A percentile compares a stretch with the other conserved stretches of the same genome.
Conservation (phyloP, 495 filamentous ascomycete genomes). For the Penicillium tannophilum region DNA sequence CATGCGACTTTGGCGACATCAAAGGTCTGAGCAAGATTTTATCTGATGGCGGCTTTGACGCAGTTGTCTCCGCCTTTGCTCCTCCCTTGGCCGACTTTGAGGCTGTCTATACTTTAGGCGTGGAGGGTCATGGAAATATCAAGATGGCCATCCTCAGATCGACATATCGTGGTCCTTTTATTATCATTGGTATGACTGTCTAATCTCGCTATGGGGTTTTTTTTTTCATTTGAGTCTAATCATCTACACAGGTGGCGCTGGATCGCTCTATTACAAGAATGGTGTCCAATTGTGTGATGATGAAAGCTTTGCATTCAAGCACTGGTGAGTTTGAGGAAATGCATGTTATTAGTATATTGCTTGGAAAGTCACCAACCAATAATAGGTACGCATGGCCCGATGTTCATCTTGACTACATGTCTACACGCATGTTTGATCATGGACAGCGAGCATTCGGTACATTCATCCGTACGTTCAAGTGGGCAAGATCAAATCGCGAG, state of each 20-base stretch:
- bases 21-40: neutral
- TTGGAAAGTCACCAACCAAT: neutral
- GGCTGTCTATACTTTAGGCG: neutral
- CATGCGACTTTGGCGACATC: neutral
- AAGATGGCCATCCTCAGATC: neutral
- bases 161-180: neutral
- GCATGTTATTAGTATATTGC: neutral
- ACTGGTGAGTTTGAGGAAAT: neutral
- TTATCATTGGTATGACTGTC: neutral
- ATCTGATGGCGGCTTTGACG: neutral
- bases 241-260: neutral
- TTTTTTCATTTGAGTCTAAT: too few relatives aligned
- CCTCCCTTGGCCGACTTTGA: neutral
- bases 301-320: neutral
- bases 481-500: neutral
- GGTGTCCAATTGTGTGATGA: neutral
- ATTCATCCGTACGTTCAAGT: neutral
- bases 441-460: neutral
- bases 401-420: neutral
- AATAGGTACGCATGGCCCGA: neutral
- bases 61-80: neutral
- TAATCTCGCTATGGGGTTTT: too few relatives aligned
- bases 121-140: neutral
- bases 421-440: neutral
- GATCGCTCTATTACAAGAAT: neutral